Evolutionary conservation across 2,329 filamentous ascomycete genomes (phyloP).

Genomic region (Hawksworthiomyces lignivorus): DNA sequence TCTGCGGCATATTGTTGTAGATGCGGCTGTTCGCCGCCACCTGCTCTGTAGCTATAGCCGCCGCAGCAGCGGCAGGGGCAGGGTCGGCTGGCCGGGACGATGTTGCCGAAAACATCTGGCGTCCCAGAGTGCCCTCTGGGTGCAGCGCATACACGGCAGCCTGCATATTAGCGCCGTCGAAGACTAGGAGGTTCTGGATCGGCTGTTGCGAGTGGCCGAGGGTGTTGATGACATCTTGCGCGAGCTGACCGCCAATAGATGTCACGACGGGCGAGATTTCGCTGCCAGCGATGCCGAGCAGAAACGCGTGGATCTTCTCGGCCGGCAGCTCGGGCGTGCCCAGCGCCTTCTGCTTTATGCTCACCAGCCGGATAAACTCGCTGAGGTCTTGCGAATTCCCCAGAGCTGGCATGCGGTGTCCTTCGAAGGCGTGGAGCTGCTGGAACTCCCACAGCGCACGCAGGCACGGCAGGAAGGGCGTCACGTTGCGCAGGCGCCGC

Average conservation of each 20-base stretch:
- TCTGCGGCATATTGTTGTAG: no score
- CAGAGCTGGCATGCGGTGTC: conserved; percentile 30
- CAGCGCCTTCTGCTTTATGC: conserved; percentile 68
- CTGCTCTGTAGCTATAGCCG: not conserved
- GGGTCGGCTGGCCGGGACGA: conserved; percentile 3
- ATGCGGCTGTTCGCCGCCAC: conserved; percentile 23
- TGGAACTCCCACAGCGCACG: conserved; percentile 88
- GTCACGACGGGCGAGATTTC: conserved; percentile 84
- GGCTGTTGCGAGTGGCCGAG: conserved; percentile 86
- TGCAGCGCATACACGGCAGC: conserved; percentile 77
- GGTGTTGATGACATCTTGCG: conserved; percentile 96
- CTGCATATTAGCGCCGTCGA: conserved; percentile 75
- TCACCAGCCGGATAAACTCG: conserved; percentile 69
- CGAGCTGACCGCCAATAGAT: conserved; percentile 80
- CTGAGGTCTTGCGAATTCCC: conserved; percentile 58
- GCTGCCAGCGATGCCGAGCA: conserved; percentile 69
- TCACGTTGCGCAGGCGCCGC: conserved; percentile 67
- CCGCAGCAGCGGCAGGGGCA: conserved; percentile 19
- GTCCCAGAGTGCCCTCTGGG: conserved; percentile 34
- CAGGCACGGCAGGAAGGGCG: conserved; percentile 75
- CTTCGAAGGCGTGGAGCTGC: conserved; percentile 43
- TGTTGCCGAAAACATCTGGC: not conserved
- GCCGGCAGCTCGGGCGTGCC: conserved; percentile 61
- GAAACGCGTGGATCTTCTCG: conserved; percentile 72
- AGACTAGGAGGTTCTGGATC: conserved; percentile 88